Evolutionary conservation across 108 stramenopile species (phyloP).

Genomic region (Cyclostephanos tholiformis): DNA sequence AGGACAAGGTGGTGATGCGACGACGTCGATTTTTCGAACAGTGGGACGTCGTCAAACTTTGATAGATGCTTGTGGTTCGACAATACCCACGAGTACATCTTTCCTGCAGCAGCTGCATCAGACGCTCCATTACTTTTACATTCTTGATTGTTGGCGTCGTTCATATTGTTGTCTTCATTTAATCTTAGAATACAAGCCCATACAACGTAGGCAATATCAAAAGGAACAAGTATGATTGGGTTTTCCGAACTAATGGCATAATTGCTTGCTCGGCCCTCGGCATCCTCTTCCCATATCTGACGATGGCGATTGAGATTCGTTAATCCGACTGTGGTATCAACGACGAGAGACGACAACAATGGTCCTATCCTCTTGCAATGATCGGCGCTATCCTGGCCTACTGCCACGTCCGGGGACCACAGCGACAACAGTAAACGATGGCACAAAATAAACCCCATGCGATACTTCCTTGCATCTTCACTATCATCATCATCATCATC

Average conservation of each 20-base stretch:
- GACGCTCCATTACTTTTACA: constrained; percentile 4
- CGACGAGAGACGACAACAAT: background rate
- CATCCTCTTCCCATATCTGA: constrained; percentile 3
- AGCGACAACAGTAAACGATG: constrained; percentile 33
- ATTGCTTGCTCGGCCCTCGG: background rate
- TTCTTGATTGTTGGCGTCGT: background rate
- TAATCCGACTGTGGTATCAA: constrained; percentile 7
- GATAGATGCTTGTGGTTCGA: constrained; percentile 29
- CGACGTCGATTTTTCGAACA: constrained; percentile 1
- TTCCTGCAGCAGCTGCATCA: constrained; percentile 7
- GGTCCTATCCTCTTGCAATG: background rate
- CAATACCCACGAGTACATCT: constrained; percentile 41
- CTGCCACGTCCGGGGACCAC: constrained; percentile 15
- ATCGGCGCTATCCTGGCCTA: background rate
- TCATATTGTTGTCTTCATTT: background rate
- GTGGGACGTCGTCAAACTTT: constrained; percentile 13
- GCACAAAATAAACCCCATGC: constrained; percentile 39
- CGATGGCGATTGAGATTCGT: constrained; percentile 31
- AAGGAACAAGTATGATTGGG: constrained; percentile 29
- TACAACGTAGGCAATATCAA: constrained; percentile 28
- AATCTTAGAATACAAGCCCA: constrained; percentile 36
- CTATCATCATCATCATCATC: constrained; percentile 30
- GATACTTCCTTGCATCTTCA: constrained; percentile 19
- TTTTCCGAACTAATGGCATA: background rate
- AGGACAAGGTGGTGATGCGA: constrained; percentile 5